Conservation (phyloP, 345 rosid species). For the Euclidium syriacum region DNA sequence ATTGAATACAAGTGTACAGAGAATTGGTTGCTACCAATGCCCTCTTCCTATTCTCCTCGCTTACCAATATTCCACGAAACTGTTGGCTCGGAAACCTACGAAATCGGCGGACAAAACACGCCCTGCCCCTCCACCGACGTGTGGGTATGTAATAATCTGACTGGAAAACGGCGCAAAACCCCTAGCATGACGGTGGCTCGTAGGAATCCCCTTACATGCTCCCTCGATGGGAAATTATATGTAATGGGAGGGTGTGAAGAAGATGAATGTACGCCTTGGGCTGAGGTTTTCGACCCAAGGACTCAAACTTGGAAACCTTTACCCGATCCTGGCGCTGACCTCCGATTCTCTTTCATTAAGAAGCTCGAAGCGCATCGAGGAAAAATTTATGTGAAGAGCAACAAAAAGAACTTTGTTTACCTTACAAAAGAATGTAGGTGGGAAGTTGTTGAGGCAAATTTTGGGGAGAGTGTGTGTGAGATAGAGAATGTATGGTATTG, state of each 20-base stretch:
- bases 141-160: neutral
- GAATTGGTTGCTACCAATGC: neutral
- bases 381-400: neutral
- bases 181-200: slow-evolving; percentile 3
- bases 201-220: neutral
- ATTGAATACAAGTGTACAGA: neutral
- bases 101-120: neutral
- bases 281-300: neutral
- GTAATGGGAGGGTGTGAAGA: slow-evolving; percentile 8
- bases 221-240: neutral
- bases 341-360: neutral
- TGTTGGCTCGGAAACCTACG: neutral
- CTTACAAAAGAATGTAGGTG: neutral
- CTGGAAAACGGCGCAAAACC: neutral
- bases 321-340: neutral
- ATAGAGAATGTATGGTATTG: neutral
- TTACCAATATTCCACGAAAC: neutral
- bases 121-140: neutral
- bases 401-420: neutral
- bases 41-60: neutral
- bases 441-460: neutral
- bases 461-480: neutral
- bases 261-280: neutral
- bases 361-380: neutral
- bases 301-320: slow-evolving; percentile 5